phyloP scores from a whole-genome alignment of 495 filamentous ascomycete genomes.

The Neurospora intermedia region DNA sequence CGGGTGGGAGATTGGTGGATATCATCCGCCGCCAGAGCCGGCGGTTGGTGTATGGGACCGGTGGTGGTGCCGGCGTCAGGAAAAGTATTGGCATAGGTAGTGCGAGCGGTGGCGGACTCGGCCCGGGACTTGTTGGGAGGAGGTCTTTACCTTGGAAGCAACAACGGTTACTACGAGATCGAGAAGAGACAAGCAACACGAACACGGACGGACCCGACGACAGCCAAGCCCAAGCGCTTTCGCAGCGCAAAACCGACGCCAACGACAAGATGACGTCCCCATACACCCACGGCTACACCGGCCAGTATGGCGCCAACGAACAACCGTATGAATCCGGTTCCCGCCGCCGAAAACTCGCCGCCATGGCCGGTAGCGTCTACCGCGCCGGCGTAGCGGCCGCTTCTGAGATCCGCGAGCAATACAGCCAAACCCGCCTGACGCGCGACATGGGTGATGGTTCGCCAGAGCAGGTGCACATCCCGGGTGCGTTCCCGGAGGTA shows the following conservation, averaged over 20 bases:
- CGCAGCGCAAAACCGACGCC: not conserved
- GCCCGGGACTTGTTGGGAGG: not conserved
- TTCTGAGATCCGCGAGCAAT: conserved; percentile 82
- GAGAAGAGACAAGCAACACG: not conserved
- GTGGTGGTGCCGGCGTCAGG: not conserved
- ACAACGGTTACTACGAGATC: not conserved
- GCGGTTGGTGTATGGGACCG: conserved; percentile 25
- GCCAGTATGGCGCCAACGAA: conserved; percentile 8
- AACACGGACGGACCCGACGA: not conserved
- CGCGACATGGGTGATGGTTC: conserved; percentile 18
- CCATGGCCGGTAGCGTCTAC: conserved; percentile 36
- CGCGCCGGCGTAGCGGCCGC: conserved; percentile 75
- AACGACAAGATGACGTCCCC: conserved; percentile 17
- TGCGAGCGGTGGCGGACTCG: not conserved
- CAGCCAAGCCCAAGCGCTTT: not conserved
- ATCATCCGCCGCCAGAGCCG: conserved; percentile 37
- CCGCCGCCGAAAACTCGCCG: conserved; percentile 66
- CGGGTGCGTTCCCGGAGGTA: conserved; percentile 71
- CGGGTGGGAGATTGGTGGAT: conserved; percentile 40
- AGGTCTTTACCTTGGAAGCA: not conserved
- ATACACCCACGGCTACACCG: conserved; percentile 20
- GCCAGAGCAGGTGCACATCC: conserved; percentile 48
- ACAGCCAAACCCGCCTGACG: conserved; percentile 58
- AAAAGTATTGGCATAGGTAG: not conserved
- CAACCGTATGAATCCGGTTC: conserved; percentile 50